Conservation (phyloP, 2,329 filamentous ascomycete species). For the Colletotrichum caudatum region DNA sequence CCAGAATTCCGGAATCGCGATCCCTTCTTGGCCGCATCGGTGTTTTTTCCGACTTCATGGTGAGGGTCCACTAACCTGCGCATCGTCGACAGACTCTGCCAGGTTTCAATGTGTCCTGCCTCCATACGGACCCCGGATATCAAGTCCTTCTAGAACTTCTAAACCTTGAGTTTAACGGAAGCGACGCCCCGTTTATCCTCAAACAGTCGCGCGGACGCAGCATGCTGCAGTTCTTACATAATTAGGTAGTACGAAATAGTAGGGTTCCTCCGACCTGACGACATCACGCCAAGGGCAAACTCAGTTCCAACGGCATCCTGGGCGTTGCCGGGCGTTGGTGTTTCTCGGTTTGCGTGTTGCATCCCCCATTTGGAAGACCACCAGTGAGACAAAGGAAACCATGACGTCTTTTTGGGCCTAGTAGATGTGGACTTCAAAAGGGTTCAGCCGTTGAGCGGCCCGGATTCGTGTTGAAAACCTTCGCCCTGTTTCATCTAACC, state of each 20-base stretch:
- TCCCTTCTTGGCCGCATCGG: background rate
- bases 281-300: constrained; percentile 36
- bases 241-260: no score
- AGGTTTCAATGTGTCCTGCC: no score
- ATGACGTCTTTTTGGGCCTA: background rate
- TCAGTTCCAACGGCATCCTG: constrained; percentile 14
- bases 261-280: background rate
- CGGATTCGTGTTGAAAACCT: background rate
- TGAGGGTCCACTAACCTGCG: background rate
- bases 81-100: background rate
- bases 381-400: background rate
- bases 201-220: background rate
- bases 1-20: background rate
- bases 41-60: background rate
- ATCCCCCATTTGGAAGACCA: constrained; percentile 14
- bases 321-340: background rate
- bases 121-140: background rate
- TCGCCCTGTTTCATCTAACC: background rate
- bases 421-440: no score
- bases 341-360: background rate
- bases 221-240: background rate
- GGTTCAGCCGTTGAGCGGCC: background rate
- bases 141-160: constrained; percentile 8
- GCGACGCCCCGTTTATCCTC: background rate
- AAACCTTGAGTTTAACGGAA: background rate